Conservation (phyloP, 202 grass and related monocot species). For the Carex arenaria region DNA sequence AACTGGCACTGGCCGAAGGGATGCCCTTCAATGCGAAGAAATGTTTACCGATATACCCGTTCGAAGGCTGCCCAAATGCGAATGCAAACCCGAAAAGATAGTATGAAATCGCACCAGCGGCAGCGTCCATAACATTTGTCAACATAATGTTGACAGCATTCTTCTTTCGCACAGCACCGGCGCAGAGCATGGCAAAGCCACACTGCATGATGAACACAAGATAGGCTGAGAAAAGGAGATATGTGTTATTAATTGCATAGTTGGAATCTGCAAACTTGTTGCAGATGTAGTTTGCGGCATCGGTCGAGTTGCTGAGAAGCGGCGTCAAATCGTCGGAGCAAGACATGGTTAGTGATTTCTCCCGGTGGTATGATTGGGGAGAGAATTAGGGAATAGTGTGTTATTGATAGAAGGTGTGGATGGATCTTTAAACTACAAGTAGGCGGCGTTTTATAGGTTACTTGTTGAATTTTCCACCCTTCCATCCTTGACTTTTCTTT, state of each 20-base stretch:
- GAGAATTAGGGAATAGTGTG: slow-evolving; percentile 3
- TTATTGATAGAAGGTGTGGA: not conserved
- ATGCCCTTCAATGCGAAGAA: slow-evolving; percentile 24
- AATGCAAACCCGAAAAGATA: slow-evolving; percentile 38
- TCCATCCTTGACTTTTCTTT: not conserved
- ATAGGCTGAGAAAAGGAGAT: slow-evolving; percentile 37
- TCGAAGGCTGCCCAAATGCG: slow-evolving; percentile 32
- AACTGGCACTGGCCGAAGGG: not conserved
- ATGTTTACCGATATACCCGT: slow-evolving; percentile 28
- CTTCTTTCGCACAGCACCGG: slow-evolving; percentile 28
- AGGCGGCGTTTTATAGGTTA: not conserved
- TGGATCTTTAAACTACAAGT: not conserved
- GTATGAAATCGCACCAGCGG: slow-evolving; percentile 21
- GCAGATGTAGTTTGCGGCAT: slow-evolving; percentile 31
- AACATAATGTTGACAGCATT: slow-evolving; percentile 39
- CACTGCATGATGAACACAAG: slow-evolving; percentile 40
- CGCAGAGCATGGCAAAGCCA: slow-evolving; percentile 40
- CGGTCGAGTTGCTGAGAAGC: slow-evolving; percentile 16
- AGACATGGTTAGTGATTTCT: not conserved
- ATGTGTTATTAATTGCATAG: slow-evolving; percentile 27
- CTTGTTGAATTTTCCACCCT: not conserved
- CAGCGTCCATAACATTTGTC: slow-evolving; percentile 36
- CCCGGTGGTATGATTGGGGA: not conserved
- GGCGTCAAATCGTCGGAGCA: slow-evolving; percentile 10
- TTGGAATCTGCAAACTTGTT: slow-evolving; percentile 25